phyloP scores from a whole-genome alignment of 1,139 yeast genomes.

The Taphrina betulina region DNA sequence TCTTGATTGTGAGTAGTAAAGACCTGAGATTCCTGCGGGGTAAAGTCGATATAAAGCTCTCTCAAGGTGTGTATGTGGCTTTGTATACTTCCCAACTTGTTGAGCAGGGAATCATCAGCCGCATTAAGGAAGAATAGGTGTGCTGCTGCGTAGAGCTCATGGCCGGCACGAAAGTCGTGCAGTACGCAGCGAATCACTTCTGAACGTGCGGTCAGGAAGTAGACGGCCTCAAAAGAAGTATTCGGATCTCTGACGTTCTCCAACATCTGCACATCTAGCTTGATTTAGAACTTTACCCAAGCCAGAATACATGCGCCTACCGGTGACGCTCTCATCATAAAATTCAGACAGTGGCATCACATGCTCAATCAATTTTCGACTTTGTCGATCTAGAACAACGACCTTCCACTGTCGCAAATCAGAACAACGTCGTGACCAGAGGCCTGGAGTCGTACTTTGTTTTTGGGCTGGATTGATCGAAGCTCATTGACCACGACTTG shows the following conservation, averaged over 20 bases:
- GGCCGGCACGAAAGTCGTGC: constrained; percentile 57
- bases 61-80: constrained; percentile 40
- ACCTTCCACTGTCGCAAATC: constrained; percentile 51
- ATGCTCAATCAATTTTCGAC: constrained; percentile 44
- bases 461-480: constrained; percentile 25
- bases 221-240: constrained; percentile 58
- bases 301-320: constrained; percentile 34
- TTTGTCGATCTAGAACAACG: constrained; percentile 47
- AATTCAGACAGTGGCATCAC: constrained; percentile 47
- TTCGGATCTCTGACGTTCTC: constrained; percentile 55
- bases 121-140: constrained; percentile 51
- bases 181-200: constrained; percentile 59
- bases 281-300: constrained; percentile 42
- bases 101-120: constrained; percentile 37
- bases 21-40: constrained; percentile 53
- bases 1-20: constrained; percentile 50
- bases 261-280: constrained; percentile 49
- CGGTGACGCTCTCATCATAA: constrained; percentile 46
- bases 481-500: constrained; percentile 14
- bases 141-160: constrained; percentile 58
- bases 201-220: constrained; percentile 56
- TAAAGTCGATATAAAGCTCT: constrained; percentile 48
- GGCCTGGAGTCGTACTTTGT: constrained; percentile 14
- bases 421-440: neutral
- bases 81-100: constrained; percentile 43